phyloP scores from a whole-genome alignment of 140 eudicot genomes.

The Bidens hawaiensis region DNA sequence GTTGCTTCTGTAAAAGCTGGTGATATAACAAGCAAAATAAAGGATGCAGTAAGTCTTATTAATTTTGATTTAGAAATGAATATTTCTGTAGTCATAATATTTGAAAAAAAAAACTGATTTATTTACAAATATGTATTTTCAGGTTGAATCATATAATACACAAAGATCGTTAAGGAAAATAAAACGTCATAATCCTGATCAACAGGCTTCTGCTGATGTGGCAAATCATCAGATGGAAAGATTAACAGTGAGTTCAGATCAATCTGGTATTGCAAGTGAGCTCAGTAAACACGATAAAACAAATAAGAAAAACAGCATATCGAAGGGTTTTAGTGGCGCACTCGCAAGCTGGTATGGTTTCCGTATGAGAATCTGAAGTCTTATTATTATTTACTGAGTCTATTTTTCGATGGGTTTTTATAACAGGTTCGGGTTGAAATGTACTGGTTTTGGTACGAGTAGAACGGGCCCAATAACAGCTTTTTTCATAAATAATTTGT shows the following conservation, averaged over 20 bases:
- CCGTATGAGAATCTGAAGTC: not conserved
- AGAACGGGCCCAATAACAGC: no score
- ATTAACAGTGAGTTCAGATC: conserved; percentile 22
- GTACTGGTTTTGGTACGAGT: no score
- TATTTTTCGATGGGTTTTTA: not conserved
- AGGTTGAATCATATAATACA: conserved; percentile 77
- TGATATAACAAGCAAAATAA: conserved; percentile 71
- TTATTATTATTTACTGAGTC: not conserved
- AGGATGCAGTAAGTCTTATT: conserved; percentile 57
- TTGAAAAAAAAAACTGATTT: not conserved
- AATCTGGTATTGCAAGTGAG: conserved; percentile 22
- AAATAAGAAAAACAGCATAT: conserved; percentile 21
- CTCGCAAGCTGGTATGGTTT: conserved; percentile 59
- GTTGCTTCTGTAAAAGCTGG: conserved; percentile 78
- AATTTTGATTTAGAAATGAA: not conserved
- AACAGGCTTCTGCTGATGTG: conserved; percentile 26
- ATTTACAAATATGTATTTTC: conserved; percentile 14
- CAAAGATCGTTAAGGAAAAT: conserved; percentile 58
- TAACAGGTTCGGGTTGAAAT: not conserved
- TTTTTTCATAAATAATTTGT: not conserved
- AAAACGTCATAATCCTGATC: conserved; percentile 57
- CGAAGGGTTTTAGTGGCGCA: conserved; percentile 38
- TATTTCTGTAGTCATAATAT: not conserved
- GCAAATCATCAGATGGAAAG: conserved; percentile 35
- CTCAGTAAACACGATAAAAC: conserved; percentile 24